These are phyloP conservation scores for Rugosomyces carneus DNA, from an alignment of 1,284 basidiomycete genomes.

Conservation along the genomic window DNA sequence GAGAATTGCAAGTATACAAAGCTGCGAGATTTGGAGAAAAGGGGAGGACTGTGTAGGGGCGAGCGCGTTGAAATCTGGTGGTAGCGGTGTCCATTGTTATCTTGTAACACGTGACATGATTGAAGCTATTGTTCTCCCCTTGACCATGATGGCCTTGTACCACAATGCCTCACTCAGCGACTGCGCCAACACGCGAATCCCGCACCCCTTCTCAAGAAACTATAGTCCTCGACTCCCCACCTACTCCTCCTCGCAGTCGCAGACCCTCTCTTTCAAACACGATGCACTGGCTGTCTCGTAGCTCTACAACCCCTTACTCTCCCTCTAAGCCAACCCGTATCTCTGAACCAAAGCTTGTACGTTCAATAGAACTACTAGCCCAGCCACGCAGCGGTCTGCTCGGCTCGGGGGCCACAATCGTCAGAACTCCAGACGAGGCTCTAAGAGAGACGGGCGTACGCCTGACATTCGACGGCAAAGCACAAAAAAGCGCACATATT, in stretches of 20 bases:
- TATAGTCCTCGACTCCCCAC: slow-evolving; percentile 18
- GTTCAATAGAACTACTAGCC: slow-evolving; percentile 39
- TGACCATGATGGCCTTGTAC: slow-evolving; percentile 18
- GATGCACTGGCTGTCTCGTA: slow-evolving; percentile 46
- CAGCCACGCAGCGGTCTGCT: slow-evolving; percentile 42
- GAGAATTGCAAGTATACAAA: slow-evolving; percentile 39
- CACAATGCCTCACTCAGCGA: slow-evolving; percentile 25
- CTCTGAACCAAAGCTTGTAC: slow-evolving; percentile 54
- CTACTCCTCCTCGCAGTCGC: slow-evolving; percentile 20
- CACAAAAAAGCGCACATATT: slow-evolving; percentile 9
- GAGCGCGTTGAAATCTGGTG: slow-evolving; percentile 41
- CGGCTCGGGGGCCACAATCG: slow-evolving; percentile 63
- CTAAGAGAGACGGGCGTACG: slow-evolving; percentile 40
- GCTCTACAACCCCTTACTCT: slow-evolving; percentile 24
- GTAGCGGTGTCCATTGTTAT: too few species aligned
- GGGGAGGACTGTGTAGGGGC: slow-evolving; percentile 42
- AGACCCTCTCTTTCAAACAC: slow-evolving; percentile 38
- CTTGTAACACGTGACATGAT: too few species aligned
- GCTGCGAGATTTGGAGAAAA: slow-evolving; percentile 54
- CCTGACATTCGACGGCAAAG: slow-evolving; percentile 24
- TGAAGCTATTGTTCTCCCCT: slow-evolving; percentile 3
- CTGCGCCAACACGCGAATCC: slow-evolving; percentile 22
- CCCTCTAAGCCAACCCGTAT: slow-evolving; percentile 46
- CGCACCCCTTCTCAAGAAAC: slow-evolving; percentile 20
- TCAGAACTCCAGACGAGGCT: slow-evolving; percentile 72